A percentile compares a stretch with the other conserved stretches of the same genome.
These are phyloP conservation scores for Alloteropsis semialata DNA, from an alignment of 176 grass and related monocot species.

Conservation along the genomic window DNA sequence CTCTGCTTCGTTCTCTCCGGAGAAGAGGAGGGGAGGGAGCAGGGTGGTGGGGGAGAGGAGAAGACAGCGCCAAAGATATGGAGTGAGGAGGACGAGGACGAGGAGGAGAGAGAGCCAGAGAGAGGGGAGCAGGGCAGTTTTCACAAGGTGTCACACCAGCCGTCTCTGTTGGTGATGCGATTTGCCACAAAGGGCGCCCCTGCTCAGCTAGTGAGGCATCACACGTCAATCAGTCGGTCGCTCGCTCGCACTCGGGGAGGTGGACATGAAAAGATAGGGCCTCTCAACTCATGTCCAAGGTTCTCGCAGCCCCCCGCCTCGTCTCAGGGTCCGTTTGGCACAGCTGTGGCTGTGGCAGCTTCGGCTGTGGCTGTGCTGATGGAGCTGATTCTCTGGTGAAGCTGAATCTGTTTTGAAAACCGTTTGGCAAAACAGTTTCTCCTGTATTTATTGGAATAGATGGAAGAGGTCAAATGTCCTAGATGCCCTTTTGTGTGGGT, in stretches of 20 bases:
- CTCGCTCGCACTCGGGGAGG: background rate
- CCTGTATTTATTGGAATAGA: too few relatives aligned
- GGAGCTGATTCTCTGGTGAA: too few relatives aligned
- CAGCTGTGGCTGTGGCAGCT: too few relatives aligned
- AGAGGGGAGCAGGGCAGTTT: too few relatives aligned
- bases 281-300: slow-evolving; percentile 65
- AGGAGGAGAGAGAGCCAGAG: background rate
- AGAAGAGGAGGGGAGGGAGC: background rate
- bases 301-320: too few relatives aligned
- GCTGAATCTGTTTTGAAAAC: too few relatives aligned
- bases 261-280: slow-evolving; percentile 63
- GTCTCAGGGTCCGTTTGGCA: too few relatives aligned
- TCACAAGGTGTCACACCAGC: slow-evolving; percentile 33
- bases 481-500: too few relatives aligned
- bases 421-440: too few relatives aligned
- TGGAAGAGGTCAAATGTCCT: too few relatives aligned
- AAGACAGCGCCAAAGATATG: slow-evolving; percentile 2
- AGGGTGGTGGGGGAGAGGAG: background rate
- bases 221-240: slow-evolving; percentile 41
- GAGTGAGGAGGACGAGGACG: background rate
- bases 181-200: slow-evolving; percentile 17
- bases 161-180: slow-evolving; percentile 48
- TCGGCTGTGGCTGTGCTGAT: too few relatives aligned
- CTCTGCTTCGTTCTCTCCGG: background rate
- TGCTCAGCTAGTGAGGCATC: slow-evolving; percentile 51